phyloP scores from a whole-genome alignment of 306 rosid species.

The Cicer pinnatifidum region DNA sequence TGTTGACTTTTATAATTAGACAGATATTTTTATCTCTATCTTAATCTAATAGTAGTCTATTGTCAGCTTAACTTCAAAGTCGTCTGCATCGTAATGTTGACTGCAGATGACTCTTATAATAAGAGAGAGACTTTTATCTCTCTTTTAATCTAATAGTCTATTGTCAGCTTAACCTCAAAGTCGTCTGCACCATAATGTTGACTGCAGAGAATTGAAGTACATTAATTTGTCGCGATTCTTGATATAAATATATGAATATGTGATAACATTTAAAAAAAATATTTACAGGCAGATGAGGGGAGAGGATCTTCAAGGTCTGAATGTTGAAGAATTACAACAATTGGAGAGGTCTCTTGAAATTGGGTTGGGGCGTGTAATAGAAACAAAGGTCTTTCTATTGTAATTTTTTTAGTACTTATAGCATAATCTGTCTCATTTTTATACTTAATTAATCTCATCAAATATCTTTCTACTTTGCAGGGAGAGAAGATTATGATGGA shows the following conservation, averaged over 20 bases:
- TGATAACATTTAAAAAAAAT: background rate
- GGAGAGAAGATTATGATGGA: slow-evolving; percentile 76
- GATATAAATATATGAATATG: background rate
- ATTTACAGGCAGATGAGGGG: slow-evolving; percentile 85
- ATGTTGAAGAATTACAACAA: slow-evolving; percentile 70
- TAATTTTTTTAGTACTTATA: background rate
- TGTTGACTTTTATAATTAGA: too few relatives aligned
- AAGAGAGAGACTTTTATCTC: too few relatives aligned
- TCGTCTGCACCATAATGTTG: too few relatives aligned
- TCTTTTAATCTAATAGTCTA: too few relatives aligned
- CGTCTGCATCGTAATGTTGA: too few relatives aligned
- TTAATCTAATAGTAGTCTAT: too few relatives aligned
- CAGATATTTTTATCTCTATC: too few relatives aligned
- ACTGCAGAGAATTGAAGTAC: too few relatives aligned
- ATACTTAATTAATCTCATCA: background rate
- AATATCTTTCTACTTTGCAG: slow-evolving; percentile 51
- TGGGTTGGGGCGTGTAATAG: slow-evolving; percentile 75
- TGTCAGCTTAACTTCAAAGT: too few relatives aligned
- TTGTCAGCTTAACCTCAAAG: too few relatives aligned
- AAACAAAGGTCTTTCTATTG: slow-evolving; percentile 59
- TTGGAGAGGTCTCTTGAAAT: slow-evolving; percentile 79
- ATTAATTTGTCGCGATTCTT: too few relatives aligned
- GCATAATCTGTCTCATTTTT: background rate
- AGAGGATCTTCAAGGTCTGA: slow-evolving; percentile 82
- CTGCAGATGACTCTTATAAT: too few relatives aligned